These are phyloP conservation scores for Aeschynomene evenia DNA, from an alignment of 306 rosid species.

Conservation along the genomic window DNA sequence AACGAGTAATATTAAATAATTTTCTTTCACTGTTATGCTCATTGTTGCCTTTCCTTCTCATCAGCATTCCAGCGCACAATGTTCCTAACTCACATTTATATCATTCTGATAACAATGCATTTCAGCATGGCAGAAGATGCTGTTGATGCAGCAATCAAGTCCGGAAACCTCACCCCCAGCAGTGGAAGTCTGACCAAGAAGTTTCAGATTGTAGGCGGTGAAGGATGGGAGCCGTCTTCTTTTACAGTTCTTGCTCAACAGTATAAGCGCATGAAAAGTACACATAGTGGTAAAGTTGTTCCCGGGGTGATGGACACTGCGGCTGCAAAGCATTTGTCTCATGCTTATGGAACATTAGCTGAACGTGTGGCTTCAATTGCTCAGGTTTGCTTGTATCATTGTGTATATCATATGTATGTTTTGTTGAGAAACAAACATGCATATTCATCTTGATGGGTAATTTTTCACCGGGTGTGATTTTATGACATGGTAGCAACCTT, in stretches of 20 bases:
- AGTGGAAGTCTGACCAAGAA: constrained; percentile 66
- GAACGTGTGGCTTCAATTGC: constrained; percentile 93
- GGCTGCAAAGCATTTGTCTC: constrained; percentile 86
- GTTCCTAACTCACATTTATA: constrained; percentile 15
- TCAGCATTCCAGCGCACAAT: constrained; percentile 11
- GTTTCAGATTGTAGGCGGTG: constrained; percentile 74
- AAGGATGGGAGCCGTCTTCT: constrained; percentile 91
- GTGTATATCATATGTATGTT: constrained; percentile 13
- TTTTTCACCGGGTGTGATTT: constrained; percentile 10
- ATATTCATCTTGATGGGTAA: constrained; percentile 5
- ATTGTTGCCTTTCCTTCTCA: constrained; percentile 24
- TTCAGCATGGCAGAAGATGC: constrained; percentile 99
- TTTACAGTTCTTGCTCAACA: constrained; percentile 94
- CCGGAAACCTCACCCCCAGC: constrained; percentile 78
- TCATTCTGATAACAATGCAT: constrained; percentile 34
- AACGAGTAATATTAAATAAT: neutral
- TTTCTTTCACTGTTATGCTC: neutral
- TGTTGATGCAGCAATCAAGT: constrained; percentile 83
- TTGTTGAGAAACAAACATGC: neutral
- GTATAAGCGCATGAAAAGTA: constrained; percentile 81
- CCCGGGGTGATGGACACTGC: constrained; percentile 92
- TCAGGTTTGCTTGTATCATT: constrained; percentile 65
- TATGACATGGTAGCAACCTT: constrained; percentile 8
- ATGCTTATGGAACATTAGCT: constrained; percentile 79
- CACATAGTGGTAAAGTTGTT: constrained; percentile 72